These are phyloP conservation scores for Cinnamomum chago DNA, from an alignment of 164 flowering plant species.

Conservation along the genomic window DNA sequence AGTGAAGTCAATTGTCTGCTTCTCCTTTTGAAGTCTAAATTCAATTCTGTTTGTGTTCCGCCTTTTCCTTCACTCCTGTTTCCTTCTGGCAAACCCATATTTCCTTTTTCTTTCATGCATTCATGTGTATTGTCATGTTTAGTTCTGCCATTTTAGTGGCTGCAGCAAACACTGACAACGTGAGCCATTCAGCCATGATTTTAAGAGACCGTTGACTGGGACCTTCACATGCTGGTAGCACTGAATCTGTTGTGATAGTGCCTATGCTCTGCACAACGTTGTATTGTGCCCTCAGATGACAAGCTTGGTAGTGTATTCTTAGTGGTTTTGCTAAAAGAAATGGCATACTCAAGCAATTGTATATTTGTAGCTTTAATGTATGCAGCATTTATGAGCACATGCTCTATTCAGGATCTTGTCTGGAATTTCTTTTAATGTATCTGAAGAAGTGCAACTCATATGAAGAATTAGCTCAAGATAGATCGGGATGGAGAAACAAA, in stretches of 20 bases:
- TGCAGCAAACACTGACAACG: not conserved
- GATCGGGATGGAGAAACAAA: too few relatives aligned
- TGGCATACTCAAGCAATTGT: not conserved
- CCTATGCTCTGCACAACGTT: not conserved
- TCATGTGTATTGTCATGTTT: not conserved
- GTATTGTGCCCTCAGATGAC: not conserved
- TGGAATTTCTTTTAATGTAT: too few relatives aligned
- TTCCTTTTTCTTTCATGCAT: constrained; percentile 1
- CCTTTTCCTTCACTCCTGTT: too few relatives aligned
- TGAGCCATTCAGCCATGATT: not conserved
- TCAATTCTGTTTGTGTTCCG: not conserved
- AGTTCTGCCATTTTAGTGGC: not conserved
- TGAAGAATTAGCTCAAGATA: too few relatives aligned
- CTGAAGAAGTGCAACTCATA: too few relatives aligned
- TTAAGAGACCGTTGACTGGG: not conserved
- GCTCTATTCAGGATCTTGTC: too few relatives aligned
- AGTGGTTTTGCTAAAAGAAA: not conserved
- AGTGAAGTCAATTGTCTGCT: not conserved
- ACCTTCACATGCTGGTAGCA: not conserved
- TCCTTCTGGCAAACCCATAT: not conserved
- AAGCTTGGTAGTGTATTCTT: not conserved
- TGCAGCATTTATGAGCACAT: too few relatives aligned
- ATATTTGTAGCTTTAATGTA: not conserved
- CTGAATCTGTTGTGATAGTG: not conserved
- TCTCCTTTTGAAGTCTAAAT: not conserved